Evolutionary conservation across 306 rosid species (phyloP).

Genomic region (Hippophae gyantsensis): DNA sequence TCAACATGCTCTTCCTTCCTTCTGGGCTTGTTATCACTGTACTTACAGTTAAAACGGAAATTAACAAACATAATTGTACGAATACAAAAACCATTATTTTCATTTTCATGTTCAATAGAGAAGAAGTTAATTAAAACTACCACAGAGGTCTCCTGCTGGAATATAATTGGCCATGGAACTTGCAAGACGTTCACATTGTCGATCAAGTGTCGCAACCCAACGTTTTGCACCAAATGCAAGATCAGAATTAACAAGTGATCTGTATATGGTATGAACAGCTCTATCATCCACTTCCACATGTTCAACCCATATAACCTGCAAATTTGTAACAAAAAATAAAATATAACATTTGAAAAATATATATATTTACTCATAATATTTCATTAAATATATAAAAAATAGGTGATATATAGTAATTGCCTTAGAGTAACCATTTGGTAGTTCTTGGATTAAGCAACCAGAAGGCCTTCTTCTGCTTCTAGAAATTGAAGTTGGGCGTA

Average conservation of each 20-base stretch:
- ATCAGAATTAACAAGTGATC: constrained; percentile 45
- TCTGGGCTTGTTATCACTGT: constrained; percentile 42
- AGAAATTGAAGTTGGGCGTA: constrained; percentile 31
- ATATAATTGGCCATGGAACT: constrained; percentile 53
- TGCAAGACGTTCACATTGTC: constrained; percentile 78
- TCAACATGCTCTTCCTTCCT: constrained; percentile 51
- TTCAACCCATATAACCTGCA: constrained; percentile 80
- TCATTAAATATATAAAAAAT: too few relatives aligned
- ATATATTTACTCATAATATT: too few relatives aligned
- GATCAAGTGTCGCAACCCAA: constrained; percentile 65
- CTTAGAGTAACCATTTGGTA: constrained; percentile 73
- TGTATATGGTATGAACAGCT: constrained; percentile 42
- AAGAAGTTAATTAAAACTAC: constrained; percentile 14
- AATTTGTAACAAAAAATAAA: too few relatives aligned
- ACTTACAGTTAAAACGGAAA: neutral
- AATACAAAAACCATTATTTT: neutral
- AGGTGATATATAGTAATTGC: constrained; percentile 17
- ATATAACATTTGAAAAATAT: too few relatives aligned
- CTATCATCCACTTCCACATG: constrained; percentile 68
- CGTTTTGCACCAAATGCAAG: constrained; percentile 83
- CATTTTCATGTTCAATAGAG: too few relatives aligned
- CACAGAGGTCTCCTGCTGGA: constrained; percentile 51
- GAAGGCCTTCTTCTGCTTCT: constrained; percentile 61
- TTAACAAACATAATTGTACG: neutral
- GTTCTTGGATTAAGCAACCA: constrained; percentile 73